Conservation (phyloP, 164 flowering plant species). For the Magnolia changhungtana region DNA sequence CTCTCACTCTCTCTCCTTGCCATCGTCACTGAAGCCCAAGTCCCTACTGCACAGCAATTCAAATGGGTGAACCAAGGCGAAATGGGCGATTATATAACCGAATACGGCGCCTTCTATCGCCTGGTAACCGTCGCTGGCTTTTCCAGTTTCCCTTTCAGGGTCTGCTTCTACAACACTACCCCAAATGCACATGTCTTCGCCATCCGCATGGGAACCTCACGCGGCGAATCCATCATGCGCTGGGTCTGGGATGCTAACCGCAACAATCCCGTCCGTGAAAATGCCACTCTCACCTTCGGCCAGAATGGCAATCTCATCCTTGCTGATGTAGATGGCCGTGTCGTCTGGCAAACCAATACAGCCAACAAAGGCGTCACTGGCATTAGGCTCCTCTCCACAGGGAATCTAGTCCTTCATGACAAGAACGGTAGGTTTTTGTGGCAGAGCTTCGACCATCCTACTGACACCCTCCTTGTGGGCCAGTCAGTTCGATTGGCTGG, state of each 20-base stretch:
- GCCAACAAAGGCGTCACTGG: conserved; percentile 30
- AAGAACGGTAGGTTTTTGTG: conserved; percentile 23
- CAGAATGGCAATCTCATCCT: conserved; percentile 33
- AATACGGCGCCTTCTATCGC: conserved; percentile 41
- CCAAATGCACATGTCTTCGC: conserved; percentile 26
- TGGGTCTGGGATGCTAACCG: conserved; percentile 51
- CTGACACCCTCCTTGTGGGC: conserved; percentile 35
- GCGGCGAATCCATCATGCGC: conserved; percentile 18
- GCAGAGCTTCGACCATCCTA: conserved; percentile 37
- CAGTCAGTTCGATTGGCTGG: conserved; percentile 13
- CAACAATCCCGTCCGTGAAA: conserved; percentile 23
- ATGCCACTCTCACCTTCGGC: conserved; percentile 27
- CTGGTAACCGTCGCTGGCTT: background rate
- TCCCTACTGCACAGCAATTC: conserved; percentile 48
- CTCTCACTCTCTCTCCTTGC: no score
- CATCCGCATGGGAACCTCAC: conserved; percentile 21
- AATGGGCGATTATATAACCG: conserved; percentile 31
- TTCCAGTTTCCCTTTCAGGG: conserved; percentile 16
- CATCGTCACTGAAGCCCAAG: conserved; percentile 16
- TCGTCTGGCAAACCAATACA: conserved; percentile 34
- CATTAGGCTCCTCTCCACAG: conserved; percentile 19
- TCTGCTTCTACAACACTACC: conserved; percentile 39
- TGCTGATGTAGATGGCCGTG: conserved; percentile 26
- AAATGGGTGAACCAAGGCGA: conserved; percentile 38
- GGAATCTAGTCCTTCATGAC: conserved; percentile 33